Evolutionary conservation across 306 rosid species (phyloP).

Genomic region (Pyrus communis): DNA sequence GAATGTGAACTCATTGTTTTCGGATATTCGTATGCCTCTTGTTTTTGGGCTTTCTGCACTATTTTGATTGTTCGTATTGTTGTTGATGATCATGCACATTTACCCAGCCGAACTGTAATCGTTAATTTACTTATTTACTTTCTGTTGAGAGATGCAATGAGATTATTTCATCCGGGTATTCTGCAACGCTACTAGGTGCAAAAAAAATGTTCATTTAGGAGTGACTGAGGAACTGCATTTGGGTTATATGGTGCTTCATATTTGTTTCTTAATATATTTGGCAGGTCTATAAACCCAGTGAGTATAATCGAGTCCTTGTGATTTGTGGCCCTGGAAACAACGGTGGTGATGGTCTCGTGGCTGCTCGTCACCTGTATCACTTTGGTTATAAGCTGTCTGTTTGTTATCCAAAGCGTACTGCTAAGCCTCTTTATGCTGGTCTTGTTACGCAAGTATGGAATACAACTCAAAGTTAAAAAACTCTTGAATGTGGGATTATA

Average conservation of each 20-base stretch:
- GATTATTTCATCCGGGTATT: not conserved
- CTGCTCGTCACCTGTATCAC: slow-evolving; percentile 87
- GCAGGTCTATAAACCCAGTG: slow-evolving; percentile 66
- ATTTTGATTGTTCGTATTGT: not conserved
- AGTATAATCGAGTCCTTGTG: slow-evolving; percentile 62
- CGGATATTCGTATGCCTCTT: not conserved
- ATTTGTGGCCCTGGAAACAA: slow-evolving; percentile 98
- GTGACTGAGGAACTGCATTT: not conserved
- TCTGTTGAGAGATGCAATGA: not conserved
- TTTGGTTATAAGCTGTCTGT: slow-evolving; percentile 72
- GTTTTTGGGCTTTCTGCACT: not conserved
- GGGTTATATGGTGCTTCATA: not conserved
- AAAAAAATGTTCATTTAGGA: not conserved
- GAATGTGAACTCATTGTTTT: not conserved
- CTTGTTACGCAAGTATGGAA: slow-evolving; percentile 77
- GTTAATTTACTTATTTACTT: not conserved
- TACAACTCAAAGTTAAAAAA: slow-evolving; percentile 1
- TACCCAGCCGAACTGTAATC: not conserved
- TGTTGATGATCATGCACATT: not conserved
- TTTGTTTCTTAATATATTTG: slow-evolving; percentile 5
- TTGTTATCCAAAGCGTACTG: slow-evolving; percentile 82
- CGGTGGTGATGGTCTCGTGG: slow-evolving; percentile 95
- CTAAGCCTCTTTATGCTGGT: slow-evolving; percentile 76
- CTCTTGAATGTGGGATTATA: slow-evolving; percentile 5
- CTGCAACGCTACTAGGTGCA: not conserved